A percentile compares a stretch with the other conserved stretches of the same genome.
These are phyloP conservation scores for Colletotrichum sp. DNA, from an alignment of 2,329 filamentous ascomycete species.

Conservation along the genomic window DNA sequence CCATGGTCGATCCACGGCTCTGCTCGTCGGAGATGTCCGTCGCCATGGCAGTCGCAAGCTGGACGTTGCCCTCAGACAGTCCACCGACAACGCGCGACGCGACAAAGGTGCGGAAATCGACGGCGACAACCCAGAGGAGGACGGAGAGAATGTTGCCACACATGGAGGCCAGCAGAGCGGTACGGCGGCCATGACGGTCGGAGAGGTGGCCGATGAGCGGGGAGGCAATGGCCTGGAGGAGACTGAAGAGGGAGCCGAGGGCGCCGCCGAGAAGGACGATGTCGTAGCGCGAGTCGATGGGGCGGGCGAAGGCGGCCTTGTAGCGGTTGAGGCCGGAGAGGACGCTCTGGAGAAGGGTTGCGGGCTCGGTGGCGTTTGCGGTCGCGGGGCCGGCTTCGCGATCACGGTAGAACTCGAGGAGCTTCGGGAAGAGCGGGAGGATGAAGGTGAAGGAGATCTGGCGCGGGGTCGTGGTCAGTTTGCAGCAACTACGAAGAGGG, in stretches of 20 bases:
- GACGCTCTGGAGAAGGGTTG: conserved; percentile 78
- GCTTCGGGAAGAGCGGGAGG: conserved; percentile 91
- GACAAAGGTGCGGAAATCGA: conserved; percentile 94
- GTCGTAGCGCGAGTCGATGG: conserved; percentile 96
- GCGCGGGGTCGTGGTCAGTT: neutral
- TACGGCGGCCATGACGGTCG: conserved; percentile 86
- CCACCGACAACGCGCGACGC: conserved; percentile 93
- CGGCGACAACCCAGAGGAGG: conserved; percentile 89
- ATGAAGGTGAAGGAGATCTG: conserved; percentile 99
- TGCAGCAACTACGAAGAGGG: neutral
- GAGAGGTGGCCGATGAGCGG: conserved; percentile 90
- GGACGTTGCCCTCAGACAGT: conserved; percentile 94
- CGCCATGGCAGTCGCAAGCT: conserved; percentile 94
- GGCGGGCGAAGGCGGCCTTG: conserved; percentile 89
- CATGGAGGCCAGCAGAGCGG: conserved; percentile 90
- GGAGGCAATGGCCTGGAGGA: conserved; percentile 91
- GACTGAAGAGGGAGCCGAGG: conserved; percentile 89
- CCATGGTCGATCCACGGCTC: conserved; percentile 90
- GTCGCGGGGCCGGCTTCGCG: conserved; percentile 66
- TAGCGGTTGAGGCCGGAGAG: conserved; percentile 88
- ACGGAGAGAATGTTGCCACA: conserved; percentile 91
- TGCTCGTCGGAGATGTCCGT: conserved; percentile 91
- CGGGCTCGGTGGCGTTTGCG: conserved; percentile 47
- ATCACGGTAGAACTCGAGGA: conserved; percentile 95
- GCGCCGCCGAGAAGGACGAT: conserved; percentile 95